Evolutionary conservation across 495 filamentous ascomycete genomes (phyloP), one percentile per base, ranked within the genome.

Genomic region (Aspergillus olivimuriae): DNA sequence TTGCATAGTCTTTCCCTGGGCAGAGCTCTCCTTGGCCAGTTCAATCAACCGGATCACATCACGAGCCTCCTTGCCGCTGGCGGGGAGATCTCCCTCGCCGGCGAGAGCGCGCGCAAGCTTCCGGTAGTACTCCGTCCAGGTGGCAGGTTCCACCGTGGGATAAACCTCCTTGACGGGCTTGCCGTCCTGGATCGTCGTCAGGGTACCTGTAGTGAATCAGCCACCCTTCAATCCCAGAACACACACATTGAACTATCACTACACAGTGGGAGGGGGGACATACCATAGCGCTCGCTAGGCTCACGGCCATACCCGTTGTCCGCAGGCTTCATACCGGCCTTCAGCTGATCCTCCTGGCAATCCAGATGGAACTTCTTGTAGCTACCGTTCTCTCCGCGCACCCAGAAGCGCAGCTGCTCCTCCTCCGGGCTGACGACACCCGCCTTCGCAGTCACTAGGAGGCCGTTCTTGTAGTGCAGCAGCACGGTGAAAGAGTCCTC

Each of bases 351-450:
- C 62, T 95, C 89, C 65, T 95, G 89, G 22, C 79, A 66, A 64
- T 94, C 89, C 0, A 92, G 63, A 46, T 85, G 78, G 55, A 64
- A 78, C 72, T 94, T 94, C 65, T 80, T 83, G 58, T 81, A 95
- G 52, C 82, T 87, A 1, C 83, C 89, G 58, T 87, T 81, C 4
- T 81, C 80, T 12, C 89, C 89, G 16, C 89, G 68, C 6, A 94
- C 77, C 81, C 87, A 87, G 69, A 82, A 94, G 42, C 87, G 65
- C 49, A 86, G 58, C 63, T 95, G 88, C 50, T 76, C 70, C 22
- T 63, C 69, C 65, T 90, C 85, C 10, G 77, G 75, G 46, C 81
- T 85, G 15, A 85, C 69, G n/a, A 86, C 78, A 15, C 70, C 77
- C 18, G 81, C 82, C 57, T 86, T 85, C 42, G 79, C 81, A 22